phyloP scores from a whole-genome alignment of 2,329 filamentous ascomycete species.

The Aspergillus costaricaensis region DNA sequence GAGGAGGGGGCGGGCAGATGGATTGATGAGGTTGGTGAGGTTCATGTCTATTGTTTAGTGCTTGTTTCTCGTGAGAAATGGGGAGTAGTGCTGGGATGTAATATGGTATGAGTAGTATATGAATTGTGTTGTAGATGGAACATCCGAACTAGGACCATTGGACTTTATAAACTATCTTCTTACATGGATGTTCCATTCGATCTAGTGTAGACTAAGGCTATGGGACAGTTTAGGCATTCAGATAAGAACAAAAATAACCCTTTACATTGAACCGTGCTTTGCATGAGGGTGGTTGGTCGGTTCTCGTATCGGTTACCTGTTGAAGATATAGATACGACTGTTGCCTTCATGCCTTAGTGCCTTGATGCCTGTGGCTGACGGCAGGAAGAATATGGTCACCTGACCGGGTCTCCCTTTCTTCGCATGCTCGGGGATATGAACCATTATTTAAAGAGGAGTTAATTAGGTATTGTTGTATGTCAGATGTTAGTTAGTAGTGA shows the following conservation, averaged over 20 bases:
- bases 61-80: not conserved
- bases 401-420: no score
- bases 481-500: no score
- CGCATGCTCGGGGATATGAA: no score
- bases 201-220: no score
- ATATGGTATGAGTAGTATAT: no score
- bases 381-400: no score
- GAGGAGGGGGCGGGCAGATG: not conserved
- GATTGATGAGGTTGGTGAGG: not conserved
- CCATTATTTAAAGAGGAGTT: fast-evolving
- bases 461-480: no score
- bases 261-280: not conserved
- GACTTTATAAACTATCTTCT: not conserved
- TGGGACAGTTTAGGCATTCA: not conserved
- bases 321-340: not conserved
- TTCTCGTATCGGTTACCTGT: not conserved
- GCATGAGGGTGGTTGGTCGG: not conserved
- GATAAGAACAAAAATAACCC: not conserved
- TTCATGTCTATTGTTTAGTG: not conserved
- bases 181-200: not conserved
- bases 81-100: no score
- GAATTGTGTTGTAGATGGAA: not conserved
- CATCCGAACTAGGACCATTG: not conserved
- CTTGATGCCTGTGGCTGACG: no score
- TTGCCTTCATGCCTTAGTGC: not conserved